Base-by-base conservation (phyloP, 2,329 filamentous ascomycete genomes). In the Xylaria arbuscula region DNA sequence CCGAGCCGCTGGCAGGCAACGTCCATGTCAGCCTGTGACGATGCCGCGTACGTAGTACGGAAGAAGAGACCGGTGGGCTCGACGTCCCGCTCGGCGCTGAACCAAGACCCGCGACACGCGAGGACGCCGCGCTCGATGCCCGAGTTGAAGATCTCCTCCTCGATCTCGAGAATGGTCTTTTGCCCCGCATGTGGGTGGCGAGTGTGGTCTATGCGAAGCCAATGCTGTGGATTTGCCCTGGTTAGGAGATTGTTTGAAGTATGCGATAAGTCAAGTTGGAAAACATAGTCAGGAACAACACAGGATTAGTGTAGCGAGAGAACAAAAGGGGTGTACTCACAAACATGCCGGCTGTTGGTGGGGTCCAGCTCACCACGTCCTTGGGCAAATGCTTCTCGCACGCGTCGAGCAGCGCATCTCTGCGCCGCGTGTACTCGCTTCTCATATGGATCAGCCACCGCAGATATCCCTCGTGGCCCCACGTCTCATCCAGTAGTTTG, bases 311-410 rank as follows among this genome's bases (percentile, higher is more conserved):
- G 15, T 11, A 22, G 19, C 15, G 4, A 32, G 40, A 53, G 19
- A 22, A 60, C n/a, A 36, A 45, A 22, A 19, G 58, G 55, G 32
- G n/a, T 32, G 28, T 62, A 89, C 91, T 86, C 81, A 93, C 91
- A 87, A 99, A 99, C 96, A 99, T 99, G 78, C 95, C 95, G 0
- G 94, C 93, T 66, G 86, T 87, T 0, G 95, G 94, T 0, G 92
- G 87, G 32, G 84, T 87, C 94, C 94, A 98, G 79, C 85, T 89
- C 19, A 93, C 91, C 40, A 98, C 84, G 24, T 92, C 90, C 28
- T 78, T 82, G 0, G 94, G 94, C 22, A 98, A 82, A 73, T 91
- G 88, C 71, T 88, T 87, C 80, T 96, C 93, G 77, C 94, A 98
- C 0, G 94, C 93, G 8, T 86, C 85, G 5, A 97, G 83, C 66